A percentile compares a stretch with the other conserved stretches of the same genome.
phyloP scores from a whole-genome alignment of 2,329 filamentous ascomycete species.

The Thyridium curvatum region DNA sequence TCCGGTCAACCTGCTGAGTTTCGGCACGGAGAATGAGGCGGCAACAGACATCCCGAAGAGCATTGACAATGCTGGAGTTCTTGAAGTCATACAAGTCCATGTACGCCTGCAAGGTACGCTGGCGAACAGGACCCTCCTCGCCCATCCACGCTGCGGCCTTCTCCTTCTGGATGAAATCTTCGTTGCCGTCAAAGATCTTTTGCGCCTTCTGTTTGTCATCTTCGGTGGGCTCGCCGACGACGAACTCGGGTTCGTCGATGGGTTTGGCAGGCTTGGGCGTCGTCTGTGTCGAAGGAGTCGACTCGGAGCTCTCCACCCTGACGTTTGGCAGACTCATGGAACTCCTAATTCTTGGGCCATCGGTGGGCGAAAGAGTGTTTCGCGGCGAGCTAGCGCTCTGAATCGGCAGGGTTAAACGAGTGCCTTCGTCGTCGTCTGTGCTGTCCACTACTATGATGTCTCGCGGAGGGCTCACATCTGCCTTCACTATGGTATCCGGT shows the following conservation, averaged over 20 bases:
- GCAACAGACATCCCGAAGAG: conserved; percentile 74
- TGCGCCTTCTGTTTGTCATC: conserved; percentile 73
- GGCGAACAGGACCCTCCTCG: conserved; percentile 57
- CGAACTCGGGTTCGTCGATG: conserved; percentile 52
- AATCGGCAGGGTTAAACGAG: conserved; percentile 34
- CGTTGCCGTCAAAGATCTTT: conserved; percentile 77
- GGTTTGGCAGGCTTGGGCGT: conserved; percentile 24
- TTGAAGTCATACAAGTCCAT: conserved; percentile 89
- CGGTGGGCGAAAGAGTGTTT: conserved; percentile 24
- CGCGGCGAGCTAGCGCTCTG: conserved; percentile 29
- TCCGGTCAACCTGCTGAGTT: conserved; percentile 93
- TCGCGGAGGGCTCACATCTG: neutral
- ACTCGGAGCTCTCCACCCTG: conserved; percentile 34
- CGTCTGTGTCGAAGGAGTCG: conserved; percentile 21
- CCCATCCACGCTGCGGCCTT: conserved; percentile 86
- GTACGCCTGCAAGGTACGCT: conserved; percentile 64
- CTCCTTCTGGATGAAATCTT: conserved; percentile 72
- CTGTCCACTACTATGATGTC: conserved; percentile 19
- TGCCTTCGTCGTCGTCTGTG: conserved; percentile 25
- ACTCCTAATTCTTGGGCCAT: too few species aligned
- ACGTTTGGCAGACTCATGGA: conserved; percentile 31
- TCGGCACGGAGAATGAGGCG: conserved; percentile 82
- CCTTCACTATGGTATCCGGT: conserved; percentile 6
- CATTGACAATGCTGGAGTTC: conserved; percentile 70
- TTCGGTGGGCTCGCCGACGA: conserved; percentile 53